Evolutionary conservation across 371 early-diverging fungal genomes (phyloP), one percentile per base, ranked within the genome.

Genomic region (Saksenaea vasiformis): DNA sequence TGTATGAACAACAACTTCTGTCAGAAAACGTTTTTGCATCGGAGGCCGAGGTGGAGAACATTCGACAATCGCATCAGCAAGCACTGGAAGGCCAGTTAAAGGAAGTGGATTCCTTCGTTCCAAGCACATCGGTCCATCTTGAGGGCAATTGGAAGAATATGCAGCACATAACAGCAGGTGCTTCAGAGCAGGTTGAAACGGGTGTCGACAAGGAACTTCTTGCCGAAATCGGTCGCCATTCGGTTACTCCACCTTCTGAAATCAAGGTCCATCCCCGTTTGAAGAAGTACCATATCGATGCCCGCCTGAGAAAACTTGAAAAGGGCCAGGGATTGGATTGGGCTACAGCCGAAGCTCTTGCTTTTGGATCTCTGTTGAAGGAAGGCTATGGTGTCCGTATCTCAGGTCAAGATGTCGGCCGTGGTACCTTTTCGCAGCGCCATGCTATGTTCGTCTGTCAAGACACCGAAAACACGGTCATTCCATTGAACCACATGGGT

Each of bases 371-470:
- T 0, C 76, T 98, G 24, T 72, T 98, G 28, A 67, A 84, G 36
- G 93, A 97, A 66, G 95, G 93, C 0, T 83, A 85, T 68, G 86
- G 87, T 77, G 95, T 97, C 3, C 89, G 98, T 47, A 91, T 98
- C 51, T 93, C 93, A 36, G 98, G 98, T 1, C 98, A 98, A 70
- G 98, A 98, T 78, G 98, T 98, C 3, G 98, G 96, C 1, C 91
- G 98, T 58, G 98, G 98, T 22, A 98, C 98, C 0, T 98, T 98
- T 74, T 94, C 94, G 27, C 98, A 98, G 68, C 91, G 98, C 17
- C 98, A 98, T 73, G 95, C 89, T 39, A 93, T 95, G 92, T 82
- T 95, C 61, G 93, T 93, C 17, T 91, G 90, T 70, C 92, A 93
- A 68, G 80, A 89, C 0, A 87, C 88, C 4, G 96, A 95, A 61